These are phyloP conservation scores for Exophiala oligosperma DNA, from an alignment of 2,329 filamentous ascomycete genomes.

Conservation along the genomic window DNA sequence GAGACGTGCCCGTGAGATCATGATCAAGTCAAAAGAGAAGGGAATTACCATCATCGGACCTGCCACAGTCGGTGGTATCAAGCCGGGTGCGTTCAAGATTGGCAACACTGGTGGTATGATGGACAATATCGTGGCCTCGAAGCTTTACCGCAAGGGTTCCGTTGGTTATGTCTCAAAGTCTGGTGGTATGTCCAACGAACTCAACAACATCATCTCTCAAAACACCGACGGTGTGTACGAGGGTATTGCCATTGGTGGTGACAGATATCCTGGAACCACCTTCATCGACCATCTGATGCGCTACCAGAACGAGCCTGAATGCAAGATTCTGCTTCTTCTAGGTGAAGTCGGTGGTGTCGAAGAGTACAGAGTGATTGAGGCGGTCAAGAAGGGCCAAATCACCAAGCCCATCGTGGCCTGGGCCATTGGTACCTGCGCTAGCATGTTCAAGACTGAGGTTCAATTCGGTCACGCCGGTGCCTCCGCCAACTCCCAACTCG, in stretches of 20 bases:
- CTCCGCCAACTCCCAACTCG: conserved; percentile 98
- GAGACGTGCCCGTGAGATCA: conserved; percentile 95
- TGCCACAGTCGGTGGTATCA: conserved; percentile 98
- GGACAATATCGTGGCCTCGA: conserved; percentile 99
- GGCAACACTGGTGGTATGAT: conserved; percentile 99
- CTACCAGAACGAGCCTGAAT: conserved; percentile 94
- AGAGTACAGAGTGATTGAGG: conserved; percentile 99
- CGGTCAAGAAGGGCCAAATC: conserved; percentile 89
- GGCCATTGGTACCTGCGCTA: conserved; percentile 98
- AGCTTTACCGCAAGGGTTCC: conserved; percentile 98
- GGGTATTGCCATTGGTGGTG: conserved; percentile 98
- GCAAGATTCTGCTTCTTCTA: conserved; percentile 94
- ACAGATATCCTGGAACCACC: conserved; percentile 96
- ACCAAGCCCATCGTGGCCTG: conserved; percentile 99
- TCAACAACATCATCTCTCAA: conserved; percentile 98
- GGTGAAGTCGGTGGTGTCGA: conserved; percentile 99
- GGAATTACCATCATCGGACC: conserved; percentile 98
- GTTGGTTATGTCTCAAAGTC: conserved; percentile 99
- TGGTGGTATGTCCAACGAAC: conserved; percentile 99
- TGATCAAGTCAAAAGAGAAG: conserved; percentile 96
- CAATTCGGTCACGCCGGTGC: conserved; percentile 99
- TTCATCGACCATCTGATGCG: conserved; percentile 98
- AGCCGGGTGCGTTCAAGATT: conserved; percentile 99
- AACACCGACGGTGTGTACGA: conserved; percentile 98
- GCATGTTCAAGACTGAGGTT: conserved; percentile 99